Evolutionary conservation across 2,329 filamentous ascomycete genomes (phyloP), one percentile per base, ranked within the genome.

Genomic region (Cytospora schulzeri): DNA sequence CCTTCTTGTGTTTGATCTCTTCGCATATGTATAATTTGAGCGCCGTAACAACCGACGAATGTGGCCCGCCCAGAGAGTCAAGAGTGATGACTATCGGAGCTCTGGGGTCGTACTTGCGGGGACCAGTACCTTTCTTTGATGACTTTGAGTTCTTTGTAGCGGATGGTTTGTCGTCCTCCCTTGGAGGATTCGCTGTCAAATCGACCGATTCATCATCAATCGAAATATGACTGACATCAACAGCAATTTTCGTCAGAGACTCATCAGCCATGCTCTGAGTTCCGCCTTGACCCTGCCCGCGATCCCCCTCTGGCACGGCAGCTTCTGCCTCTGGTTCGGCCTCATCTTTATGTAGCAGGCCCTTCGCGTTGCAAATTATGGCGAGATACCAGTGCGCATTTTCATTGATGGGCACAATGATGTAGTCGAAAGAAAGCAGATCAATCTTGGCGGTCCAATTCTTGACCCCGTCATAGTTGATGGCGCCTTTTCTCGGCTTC

Each of bases 361-460:
- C 88, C 4, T 87, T 85, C 2, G 94, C 83, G 71, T 99, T 97
- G 83, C 92, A 97, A 60, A 99, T 94, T 63, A 99, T 94, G 17
- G 92, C 93, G 69, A 98, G 80, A 76, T 95, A 98, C 95, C 96
- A 99, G 76, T 99, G 95, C 1, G 82, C 78, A 69, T 87, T 81
- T 73, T 97, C 91, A 71, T 97, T 96, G 74, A 99, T 92, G 0
- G 95, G 95, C 8, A 99, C 90, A 14, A 98, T 83, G 65, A 98
- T 88, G 74, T 93, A 97, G 73, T 97, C 92, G 70, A 91, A 93
- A 7, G 83, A 84, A 71, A 98, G 91, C 11, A 99, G 78, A 73
- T 99, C 91, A 26, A 94, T 83, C 70, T 88, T 92, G 38, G 90
- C 83, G 0, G 95, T 98, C 95, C 95, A 99, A 52, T 87, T 85